Evolutionary conservation across 306 rosid species (phyloP), one percentile per base, ranked within the genome.

Genomic region (Parietaria judaica): DNA sequence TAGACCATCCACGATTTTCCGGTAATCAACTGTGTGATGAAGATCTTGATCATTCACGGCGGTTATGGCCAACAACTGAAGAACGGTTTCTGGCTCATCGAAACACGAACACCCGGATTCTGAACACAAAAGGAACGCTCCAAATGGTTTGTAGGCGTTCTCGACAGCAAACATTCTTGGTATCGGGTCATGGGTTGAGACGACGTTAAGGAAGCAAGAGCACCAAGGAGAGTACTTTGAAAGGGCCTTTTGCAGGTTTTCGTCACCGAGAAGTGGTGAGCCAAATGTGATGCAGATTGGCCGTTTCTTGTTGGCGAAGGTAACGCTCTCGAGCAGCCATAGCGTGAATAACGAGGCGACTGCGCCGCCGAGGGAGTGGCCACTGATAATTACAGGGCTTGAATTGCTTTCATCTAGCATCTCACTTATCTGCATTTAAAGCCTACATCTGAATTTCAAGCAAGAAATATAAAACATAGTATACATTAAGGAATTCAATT

Each of bases 231-330:
- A 37, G 79, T 68, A 72, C 12, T 74, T 60, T 14, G 74, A 72
- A 47, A 87, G 66, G 52, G 77, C 75, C 58, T 68, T 11, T 65
- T 69, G 82, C 9, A 87, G 58, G 0, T 8, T 3, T 8, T 23
- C 51, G 50, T 90, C 82, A 13, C 90, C 94, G 14, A 81, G 11
- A 8, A 87, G 81, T 7, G 94, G 90, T 1, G 90, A 81, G 41
- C 88, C 95, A 41, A 79, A 90, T 50, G 97, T 90, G 72, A 90
- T 74, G 70, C 95, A 90, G 10, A 83, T 66, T n/a, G 84, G 88
- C 49, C 58, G 71, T 35, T 87, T 87, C 56, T 60, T 48, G 10
- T 59, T 82, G 7, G 70, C 8, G 3, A 56, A 58, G 35, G 61
- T 54, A 3, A 69, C 45, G 54, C 13, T 43, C 16, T 81, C 74